A percentile compares a stretch with the other conserved stretches of the same genome.
These are phyloP conservation scores for Verticillium tricorpus DNA, from an alignment of 2,329 filamentous ascomycete species.

Conservation along the genomic window DNA sequence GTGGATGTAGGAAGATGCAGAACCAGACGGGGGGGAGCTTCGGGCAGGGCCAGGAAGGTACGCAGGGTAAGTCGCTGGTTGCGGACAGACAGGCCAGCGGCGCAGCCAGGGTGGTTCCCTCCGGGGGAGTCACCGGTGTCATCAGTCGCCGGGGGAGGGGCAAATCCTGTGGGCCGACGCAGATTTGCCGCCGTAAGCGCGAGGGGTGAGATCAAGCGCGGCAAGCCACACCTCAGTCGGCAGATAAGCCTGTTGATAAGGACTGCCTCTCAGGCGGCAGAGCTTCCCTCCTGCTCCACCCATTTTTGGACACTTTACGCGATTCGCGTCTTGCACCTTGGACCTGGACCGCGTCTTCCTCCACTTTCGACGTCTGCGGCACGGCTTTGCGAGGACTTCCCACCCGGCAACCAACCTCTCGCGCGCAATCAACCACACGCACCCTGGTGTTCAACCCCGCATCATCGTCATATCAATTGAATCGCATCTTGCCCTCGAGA, in stretches of 20 bases:
- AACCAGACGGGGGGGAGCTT: neutral
- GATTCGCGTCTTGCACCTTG: neutral
- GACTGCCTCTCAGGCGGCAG: neutral
- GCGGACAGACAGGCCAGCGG: neutral
- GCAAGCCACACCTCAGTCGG: neutral
- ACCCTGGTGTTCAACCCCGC: neutral
- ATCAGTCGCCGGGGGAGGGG: neutral
- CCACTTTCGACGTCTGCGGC: neutral
- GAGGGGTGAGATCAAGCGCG: neutral
- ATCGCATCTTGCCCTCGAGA: neutral
- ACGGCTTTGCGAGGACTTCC: neutral
- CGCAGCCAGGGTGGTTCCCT: too few relatives aligned
- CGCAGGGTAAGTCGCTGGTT: neutral
- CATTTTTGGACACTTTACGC: slow-evolving; percentile 4
- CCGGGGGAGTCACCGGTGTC: neutral
- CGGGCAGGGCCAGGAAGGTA: neutral
- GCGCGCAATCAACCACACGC: neutral
- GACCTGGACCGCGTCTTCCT: neutral
- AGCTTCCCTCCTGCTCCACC: neutral
- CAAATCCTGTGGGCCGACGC: neutral
- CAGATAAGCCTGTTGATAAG: neutral
- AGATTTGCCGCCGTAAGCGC: neutral
- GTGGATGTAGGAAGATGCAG: neutral
- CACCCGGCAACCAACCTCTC: neutral
- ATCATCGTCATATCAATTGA: neutral